Evolutionary conservation across 495 filamentous ascomycete genomes (phyloP).

Genomic region (Cairneyella variabilis): DNA sequence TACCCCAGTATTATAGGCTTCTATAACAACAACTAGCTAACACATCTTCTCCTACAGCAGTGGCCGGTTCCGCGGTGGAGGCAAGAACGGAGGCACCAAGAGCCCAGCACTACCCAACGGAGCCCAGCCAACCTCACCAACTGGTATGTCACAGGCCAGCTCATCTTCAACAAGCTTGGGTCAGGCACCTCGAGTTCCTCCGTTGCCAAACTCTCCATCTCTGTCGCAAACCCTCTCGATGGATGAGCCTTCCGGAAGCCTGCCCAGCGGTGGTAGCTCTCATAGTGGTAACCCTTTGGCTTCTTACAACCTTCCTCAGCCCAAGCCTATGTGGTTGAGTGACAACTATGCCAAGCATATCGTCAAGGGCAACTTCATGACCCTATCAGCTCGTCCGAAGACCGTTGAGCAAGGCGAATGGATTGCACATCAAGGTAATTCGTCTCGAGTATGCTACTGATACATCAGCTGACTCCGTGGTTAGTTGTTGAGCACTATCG

Average conservation of each 20-base stretch:
- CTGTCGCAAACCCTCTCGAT: slow-evolving; percentile 46
- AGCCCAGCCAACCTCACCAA: slow-evolving; percentile 45
- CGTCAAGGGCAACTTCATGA: slow-evolving; percentile 96
- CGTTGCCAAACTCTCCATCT: slow-evolving; percentile 57
- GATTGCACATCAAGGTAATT: slow-evolving; percentile 86
- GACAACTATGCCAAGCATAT: slow-evolving; percentile 79
- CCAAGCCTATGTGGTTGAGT: slow-evolving; percentile 62
- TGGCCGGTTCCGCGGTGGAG: slow-evolving; percentile 36
- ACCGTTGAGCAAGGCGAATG: slow-evolving; percentile 89
- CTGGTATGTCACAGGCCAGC: slow-evolving; percentile 37
- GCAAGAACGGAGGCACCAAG: slow-evolving; percentile 45
- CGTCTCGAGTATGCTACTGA: slow-evolving; percentile 16
- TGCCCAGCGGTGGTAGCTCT: slow-evolving; percentile 33
- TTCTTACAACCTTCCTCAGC: slow-evolving; percentile 44
- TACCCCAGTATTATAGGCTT: too few relatives aligned
- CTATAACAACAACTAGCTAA: slow-evolving; percentile 22
- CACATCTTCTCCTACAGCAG: slow-evolving; percentile 15
- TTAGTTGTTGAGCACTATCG: slow-evolving; percentile 88
- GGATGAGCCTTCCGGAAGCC: slow-evolving; percentile 39
- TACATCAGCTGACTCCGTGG: background rate
- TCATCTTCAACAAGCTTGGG: slow-evolving; percentile 41
- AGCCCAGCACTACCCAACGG: slow-evolving; percentile 34
- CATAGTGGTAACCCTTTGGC: slow-evolving; percentile 34
- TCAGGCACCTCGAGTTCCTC: slow-evolving; percentile 46
- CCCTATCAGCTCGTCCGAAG: slow-evolving; percentile 81